These are phyloP conservation scores for Acer yangbiense DNA, from an alignment of 345 rosid genomes.

Conservation along the genomic window DNA sequence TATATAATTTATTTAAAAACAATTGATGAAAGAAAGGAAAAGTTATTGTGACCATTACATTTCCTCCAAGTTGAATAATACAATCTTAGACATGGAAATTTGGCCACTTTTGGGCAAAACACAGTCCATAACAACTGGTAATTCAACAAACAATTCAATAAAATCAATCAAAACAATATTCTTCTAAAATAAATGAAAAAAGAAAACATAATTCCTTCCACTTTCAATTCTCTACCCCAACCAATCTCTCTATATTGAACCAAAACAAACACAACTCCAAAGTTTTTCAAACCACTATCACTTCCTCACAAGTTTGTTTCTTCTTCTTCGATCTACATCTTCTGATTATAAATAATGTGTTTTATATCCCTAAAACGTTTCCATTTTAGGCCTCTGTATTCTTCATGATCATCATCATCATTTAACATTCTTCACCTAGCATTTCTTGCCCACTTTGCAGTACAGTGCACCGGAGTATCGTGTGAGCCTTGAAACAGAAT, in stretches of 20 bases:
- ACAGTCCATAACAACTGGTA: not conserved
- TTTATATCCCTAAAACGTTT: not conserved
- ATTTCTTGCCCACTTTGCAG: conserved; percentile 23
- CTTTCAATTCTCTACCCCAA: not conserved
- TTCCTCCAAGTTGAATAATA: not conserved
- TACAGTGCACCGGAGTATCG: conserved; percentile 44
- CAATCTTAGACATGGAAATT: not conserved
- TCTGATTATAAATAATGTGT: not conserved
- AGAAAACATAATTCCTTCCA: not conserved
- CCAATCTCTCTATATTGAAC: not conserved
- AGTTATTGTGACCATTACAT: not conserved
- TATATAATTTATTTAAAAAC: too few species aligned
- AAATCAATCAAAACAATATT: not conserved
- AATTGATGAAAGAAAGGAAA: not conserved
- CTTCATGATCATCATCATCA: not conserved
- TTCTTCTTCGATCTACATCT: not conserved
- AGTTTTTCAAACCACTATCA: not conserved
- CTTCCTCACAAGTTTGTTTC: not conserved
- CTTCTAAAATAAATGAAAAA: not conserved
- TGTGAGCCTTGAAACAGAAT: conserved; percentile 32
- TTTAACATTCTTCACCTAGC: conserved; percentile 5
- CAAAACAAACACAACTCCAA: too few species aligned
- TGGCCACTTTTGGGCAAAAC: not conserved
- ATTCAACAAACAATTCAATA: not conserved
- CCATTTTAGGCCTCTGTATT: not conserved